Evolutionary conservation across 208 protist species (phyloP), one percentile per base, ranked within the genome.

Genomic region (Wallacemonas sp.): DNA sequence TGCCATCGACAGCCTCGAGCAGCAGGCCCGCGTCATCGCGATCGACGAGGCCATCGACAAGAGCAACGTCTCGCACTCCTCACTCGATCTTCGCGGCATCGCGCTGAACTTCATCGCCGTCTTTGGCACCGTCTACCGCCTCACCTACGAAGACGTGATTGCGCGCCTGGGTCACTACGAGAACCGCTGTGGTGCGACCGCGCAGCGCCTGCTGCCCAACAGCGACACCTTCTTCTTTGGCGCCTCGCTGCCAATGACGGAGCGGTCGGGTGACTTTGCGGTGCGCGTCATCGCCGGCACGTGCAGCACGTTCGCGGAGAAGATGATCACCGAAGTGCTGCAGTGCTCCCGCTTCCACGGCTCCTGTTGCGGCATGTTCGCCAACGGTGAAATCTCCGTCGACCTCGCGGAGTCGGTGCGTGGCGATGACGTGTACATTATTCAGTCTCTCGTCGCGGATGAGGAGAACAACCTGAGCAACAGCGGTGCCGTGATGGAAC

Each of bases 381-480:
- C 91, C 0, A 96, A 97, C 68, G 88, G 88, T 0, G 92, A 98
- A 61, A 74, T 97, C 24, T 74, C 63, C 26, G 82, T 97, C n/a
- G 68, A 88, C 1, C 85, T 98, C 29, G 61, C 78, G 8, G 78
- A 88, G 29, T 82, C 88, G n/a, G 87, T 98, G 23, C 93, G 97
- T 34, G 97, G 96, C 24, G 87, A 93, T 58, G 97, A 99, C 81
- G 86, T 98, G 6, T 99, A 97, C 68, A 84, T 99, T 43, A 85
- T 99, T 33, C 94, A 98, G 73, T 94, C 88, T 6, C 81, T 91
- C 55, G 84, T 87, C 2, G 70, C 92, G 43, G 71, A 85, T 41
- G 92, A 91, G 32, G 76, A 73, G 14, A 75, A 93, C 47, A 90
- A 77, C 41, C 85, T 98, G 32, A 97, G 96, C 61, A 92, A 97